phyloP scores from a whole-genome alignment of 78 protist species.

The Neovahlkampfia damariscottae region DNA sequence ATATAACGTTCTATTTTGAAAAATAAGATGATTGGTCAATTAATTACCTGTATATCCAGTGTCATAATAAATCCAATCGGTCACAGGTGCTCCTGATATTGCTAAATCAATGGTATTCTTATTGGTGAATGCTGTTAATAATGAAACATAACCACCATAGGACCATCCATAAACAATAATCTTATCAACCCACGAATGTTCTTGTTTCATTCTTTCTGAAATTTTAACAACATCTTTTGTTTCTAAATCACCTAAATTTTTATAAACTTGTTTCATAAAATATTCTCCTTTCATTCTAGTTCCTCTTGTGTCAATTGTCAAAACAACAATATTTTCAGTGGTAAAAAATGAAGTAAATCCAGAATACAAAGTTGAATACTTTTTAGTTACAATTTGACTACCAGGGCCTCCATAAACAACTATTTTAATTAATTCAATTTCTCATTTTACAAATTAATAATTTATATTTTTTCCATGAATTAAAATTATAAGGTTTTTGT shows the following conservation, averaged over 20 bases:
- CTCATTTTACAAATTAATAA: no score
- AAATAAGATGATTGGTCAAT: no score
- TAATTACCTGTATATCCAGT: slow-evolving; percentile 12
- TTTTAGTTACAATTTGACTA: background rate
- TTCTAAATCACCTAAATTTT: background rate
- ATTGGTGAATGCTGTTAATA: background rate
- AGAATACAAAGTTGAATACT: background rate
- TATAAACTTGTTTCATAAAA: background rate
- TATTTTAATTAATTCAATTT: no score
- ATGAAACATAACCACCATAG: background rate
- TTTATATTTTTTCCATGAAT: no score
- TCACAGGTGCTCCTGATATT: slow-evolving; percentile 3
- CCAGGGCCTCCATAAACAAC: slow-evolving; percentile 12
- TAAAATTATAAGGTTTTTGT: no score
- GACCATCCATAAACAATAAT: slow-evolving; percentile 1
- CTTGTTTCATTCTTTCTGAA: background rate
- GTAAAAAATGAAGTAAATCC: background rate
- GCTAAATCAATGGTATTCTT: background rate
- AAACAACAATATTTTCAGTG: background rate
- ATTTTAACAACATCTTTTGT: background rate
- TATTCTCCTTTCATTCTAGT: background rate
- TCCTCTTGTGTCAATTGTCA: background rate
- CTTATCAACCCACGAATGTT: background rate
- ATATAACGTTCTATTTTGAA: no score
- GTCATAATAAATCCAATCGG: slow-evolving; percentile 7